phyloP scores from a whole-genome alignment of 192 early-diverging fungal genomes.

The Backusella macrospora region DNA sequence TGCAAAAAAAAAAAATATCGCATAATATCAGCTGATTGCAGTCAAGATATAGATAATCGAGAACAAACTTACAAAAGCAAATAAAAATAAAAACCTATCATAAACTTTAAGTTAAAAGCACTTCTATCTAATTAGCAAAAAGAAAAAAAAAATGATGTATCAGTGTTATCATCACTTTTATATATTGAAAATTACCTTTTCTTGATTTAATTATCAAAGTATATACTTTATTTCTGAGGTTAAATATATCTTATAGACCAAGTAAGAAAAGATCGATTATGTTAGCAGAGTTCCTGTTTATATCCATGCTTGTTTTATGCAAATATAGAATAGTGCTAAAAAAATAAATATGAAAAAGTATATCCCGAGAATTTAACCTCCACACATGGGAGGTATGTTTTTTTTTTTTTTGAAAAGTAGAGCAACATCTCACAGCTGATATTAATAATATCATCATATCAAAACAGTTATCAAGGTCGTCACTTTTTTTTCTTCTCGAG shows the following conservation, averaged over 20 bases:
- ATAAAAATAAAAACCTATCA: not conserved
- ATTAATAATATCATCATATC: too few species aligned
- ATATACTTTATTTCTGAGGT: not conserved
- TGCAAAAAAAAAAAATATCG: not conserved
- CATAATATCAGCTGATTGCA: constrained; percentile 5
- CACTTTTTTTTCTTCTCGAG: not conserved
- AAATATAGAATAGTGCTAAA: not conserved
- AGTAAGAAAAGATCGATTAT: not conserved
- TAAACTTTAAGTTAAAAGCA: not conserved
- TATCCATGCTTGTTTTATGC: constrained; percentile 5
- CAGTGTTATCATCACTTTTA: not conserved
- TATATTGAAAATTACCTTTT: not conserved
- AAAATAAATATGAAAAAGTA: not conserved
- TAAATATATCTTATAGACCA: not conserved
- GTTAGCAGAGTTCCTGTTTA: not conserved
- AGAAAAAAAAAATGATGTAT: not conserved
- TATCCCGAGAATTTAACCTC: not conserved
- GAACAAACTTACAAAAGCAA: not conserved
- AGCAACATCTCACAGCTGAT: too few species aligned
- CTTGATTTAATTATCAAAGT: not conserved
- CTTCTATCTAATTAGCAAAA: too few species aligned
- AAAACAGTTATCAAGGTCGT: too few species aligned
- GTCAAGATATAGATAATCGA: constrained; percentile 2
- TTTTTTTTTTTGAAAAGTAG: too few species aligned
- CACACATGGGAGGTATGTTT: too few species aligned